phyloP scores from a whole-genome alignment of 371 early-diverging fungal genomes.

The Mucor irregularis region DNA sequence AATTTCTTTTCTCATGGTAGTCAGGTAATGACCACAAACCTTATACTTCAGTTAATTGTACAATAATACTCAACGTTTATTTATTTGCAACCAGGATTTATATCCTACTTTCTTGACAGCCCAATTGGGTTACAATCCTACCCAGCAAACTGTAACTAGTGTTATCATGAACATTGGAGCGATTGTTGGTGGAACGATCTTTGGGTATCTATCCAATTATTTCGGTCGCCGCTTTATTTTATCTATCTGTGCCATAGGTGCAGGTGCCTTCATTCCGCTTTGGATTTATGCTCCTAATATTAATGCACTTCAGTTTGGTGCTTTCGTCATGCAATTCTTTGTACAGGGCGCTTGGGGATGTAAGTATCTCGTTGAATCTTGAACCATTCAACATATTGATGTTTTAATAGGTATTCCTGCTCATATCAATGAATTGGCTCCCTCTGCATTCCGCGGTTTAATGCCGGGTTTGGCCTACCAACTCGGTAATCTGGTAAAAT shows the following conservation, averaged over 20 bases:
- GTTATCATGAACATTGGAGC: slow-evolving; percentile 68
- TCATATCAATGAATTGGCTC: slow-evolving; percentile 70
- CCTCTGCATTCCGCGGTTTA: slow-evolving; percentile 62
- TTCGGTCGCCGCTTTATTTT: slow-evolving; percentile 64
- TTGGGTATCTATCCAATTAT: slow-evolving; percentile 68
- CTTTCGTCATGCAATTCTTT: slow-evolving; percentile 66
- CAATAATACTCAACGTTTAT: background rate
- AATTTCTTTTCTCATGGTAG: slow-evolving; percentile 73
- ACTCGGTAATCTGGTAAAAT: slow-evolving; percentile 65
- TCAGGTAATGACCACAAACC: slow-evolving; percentile 32
- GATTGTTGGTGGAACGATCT: slow-evolving; percentile 66
- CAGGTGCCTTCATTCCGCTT: slow-evolving; percentile 65
- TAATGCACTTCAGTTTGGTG: slow-evolving; percentile 52
- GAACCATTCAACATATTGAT: no score
- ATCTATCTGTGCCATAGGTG: slow-evolving; percentile 45
- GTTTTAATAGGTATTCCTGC: slow-evolving; percentile 74
- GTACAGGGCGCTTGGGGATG: slow-evolving; percentile 71
- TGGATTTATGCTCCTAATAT: slow-evolving; percentile 60
- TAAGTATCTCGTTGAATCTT: no score
- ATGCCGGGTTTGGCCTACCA: slow-evolving; percentile 74
- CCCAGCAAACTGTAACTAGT: slow-evolving; percentile 58
- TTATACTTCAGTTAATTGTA: no score
- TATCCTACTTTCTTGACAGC: slow-evolving; percentile 68
- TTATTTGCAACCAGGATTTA: no score
- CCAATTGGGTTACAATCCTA: slow-evolving; percentile 55